A percentile compares a stretch with the other conserved stretches of the same genome.
These are phyloP conservation scores for Penicillium verhagenii DNA, from an alignment of 495 filamentous ascomycete genomes.

Conservation along the genomic window DNA sequence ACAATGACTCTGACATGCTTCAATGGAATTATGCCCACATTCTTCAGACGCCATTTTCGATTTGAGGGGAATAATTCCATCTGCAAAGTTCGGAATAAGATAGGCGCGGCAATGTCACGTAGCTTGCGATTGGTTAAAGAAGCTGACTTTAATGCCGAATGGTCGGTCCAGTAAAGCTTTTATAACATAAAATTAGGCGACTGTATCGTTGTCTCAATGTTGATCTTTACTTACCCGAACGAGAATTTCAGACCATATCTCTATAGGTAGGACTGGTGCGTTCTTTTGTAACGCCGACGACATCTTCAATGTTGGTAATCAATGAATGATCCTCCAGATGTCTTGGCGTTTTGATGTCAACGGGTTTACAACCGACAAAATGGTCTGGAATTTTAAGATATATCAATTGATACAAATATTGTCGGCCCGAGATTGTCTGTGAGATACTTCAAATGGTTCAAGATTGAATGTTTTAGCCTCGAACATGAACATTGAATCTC, in stretches of 20 bases:
- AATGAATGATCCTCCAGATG: no score
- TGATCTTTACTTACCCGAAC: background rate
- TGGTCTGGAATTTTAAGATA: no score
- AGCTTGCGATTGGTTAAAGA: background rate
- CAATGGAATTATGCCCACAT: background rate
- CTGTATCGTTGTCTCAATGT: background rate
- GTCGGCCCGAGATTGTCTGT: conserved; percentile 1
- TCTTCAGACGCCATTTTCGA: no score
- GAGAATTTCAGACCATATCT: background rate
- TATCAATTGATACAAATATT: no score
- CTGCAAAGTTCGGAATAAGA: background rate
- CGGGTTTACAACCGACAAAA: no score
- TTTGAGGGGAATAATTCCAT: no score
- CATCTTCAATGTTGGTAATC: no score
- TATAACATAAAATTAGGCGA: background rate
- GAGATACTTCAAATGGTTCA: no score
- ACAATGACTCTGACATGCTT: background rate
- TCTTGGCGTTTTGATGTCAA: no score
- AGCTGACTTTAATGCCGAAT: background rate
- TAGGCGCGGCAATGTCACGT: background rate
- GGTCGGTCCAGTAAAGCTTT: background rate
- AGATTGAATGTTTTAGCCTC: no score
- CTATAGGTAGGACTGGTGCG: background rate
- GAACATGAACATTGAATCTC: background rate
- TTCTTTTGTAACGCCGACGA: background rate